These are phyloP conservation scores for Thalassiosira sp. DNA, from an alignment of 352 stramenopile species.

Conservation along the genomic window DNA sequence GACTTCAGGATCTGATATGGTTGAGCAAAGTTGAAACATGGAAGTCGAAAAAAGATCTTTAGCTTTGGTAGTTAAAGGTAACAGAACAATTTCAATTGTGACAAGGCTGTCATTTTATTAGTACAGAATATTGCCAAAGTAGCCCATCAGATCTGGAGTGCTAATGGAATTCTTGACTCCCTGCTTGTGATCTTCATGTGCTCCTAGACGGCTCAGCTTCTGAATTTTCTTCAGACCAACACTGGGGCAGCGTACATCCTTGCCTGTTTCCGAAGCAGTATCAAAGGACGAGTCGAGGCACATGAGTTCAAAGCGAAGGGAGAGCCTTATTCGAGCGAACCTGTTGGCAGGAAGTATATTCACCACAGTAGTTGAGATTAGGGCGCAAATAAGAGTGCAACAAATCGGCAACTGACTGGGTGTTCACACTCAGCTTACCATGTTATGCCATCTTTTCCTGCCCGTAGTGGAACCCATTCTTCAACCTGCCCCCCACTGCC, in stretches of 20 bases:
- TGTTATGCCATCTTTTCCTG: conserved; percentile 77
- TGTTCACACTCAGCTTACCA: conserved; percentile 55
- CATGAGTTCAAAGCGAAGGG: conserved; percentile 81
- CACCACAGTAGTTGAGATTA: no score
- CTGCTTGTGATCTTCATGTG: conserved; percentile 67
- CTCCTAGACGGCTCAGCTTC: conserved; percentile 65
- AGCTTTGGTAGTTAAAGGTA: not conserved
- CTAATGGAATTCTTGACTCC: conserved; percentile 48
- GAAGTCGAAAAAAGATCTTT: conserved; percentile 3
- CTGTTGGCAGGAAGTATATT: conserved; percentile 27
- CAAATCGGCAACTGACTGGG: not conserved
- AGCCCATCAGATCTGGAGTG: conserved; percentile 65
- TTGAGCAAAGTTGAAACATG: conserved; percentile 25
- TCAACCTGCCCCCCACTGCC: conserved; percentile 79
- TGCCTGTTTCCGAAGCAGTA: conserved; percentile 27
- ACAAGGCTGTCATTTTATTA: conserved; percentile 7
- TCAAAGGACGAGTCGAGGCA: conserved; percentile 57
- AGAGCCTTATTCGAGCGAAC: conserved; percentile 79
- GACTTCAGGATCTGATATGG: conserved; percentile 41
- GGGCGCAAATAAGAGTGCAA: conserved; percentile 5
- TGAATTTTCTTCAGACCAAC: conserved; percentile 76
- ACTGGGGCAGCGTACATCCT: conserved; percentile 52
- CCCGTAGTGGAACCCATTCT: conserved; percentile 82
- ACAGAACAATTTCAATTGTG: not conserved
- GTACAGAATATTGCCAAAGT: conserved; percentile 78